A percentile compares a stretch with the other conserved stretches of the same genome.
These are phyloP conservation scores for Pezicula carpinea DNA, from an alignment of 2,329 filamentous ascomycete species.

Conservation along the genomic window DNA sequence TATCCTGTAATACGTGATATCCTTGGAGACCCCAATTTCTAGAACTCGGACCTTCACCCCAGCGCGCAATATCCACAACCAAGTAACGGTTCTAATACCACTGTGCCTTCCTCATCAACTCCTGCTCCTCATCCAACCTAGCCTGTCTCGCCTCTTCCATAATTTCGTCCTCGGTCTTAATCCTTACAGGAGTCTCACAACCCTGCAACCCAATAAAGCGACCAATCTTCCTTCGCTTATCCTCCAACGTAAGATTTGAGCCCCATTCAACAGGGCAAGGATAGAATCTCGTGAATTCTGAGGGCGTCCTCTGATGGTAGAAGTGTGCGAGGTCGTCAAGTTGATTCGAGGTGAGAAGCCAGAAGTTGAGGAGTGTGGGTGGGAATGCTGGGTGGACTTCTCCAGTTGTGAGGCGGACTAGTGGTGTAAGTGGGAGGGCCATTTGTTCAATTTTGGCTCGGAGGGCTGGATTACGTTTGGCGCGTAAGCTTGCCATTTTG, in stretches of 20 bases:
- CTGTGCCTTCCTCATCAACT: constrained; percentile 17
- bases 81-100: constrained; percentile 14
- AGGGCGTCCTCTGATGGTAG: constrained; percentile 65
- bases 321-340: constrained; percentile 67
- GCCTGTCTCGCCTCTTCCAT: constrained; percentile 39
- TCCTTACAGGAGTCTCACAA: constrained; percentile 43
- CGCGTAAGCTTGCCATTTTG: constrained; percentile 11
- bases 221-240: constrained; percentile 67
- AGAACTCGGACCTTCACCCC: not conserved
- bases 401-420: constrained; percentile 60
- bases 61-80: not conserved
- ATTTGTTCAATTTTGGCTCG: constrained; percentile 60
- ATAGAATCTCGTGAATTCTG: constrained; percentile 53
- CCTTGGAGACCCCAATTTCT: no score
- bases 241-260: constrained; percentile 46
- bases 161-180: constrained; percentile 20
- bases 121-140: constrained; percentile 23
- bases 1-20: no score
- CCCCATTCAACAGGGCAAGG: constrained; percentile 65
- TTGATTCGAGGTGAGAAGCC: constrained; percentile 66
- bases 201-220: constrained; percentile 69
- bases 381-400: constrained; percentile 63
- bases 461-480: constrained; percentile 44
- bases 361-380: constrained; percentile 62
- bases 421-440: constrained; percentile 59